Conservation (phyloP, 2,329 filamentous ascomycete genomes). For the Scorias spongiosa region DNA sequence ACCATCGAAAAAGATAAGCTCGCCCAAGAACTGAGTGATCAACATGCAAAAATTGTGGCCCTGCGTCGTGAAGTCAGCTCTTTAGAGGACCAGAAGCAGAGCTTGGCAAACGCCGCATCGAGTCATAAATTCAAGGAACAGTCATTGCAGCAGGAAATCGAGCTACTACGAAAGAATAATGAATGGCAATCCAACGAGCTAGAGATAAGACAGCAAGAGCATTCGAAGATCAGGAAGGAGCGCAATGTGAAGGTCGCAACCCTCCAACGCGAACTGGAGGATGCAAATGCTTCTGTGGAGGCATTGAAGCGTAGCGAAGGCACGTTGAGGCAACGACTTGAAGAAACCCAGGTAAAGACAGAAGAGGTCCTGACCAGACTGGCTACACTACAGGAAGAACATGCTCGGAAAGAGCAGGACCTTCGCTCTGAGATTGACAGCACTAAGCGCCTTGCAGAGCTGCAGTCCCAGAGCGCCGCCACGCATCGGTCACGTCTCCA, state of each 20-base stretch:
- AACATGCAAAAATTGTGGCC: slow-evolving; percentile 76
- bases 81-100: slow-evolving; percentile 72
- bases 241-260: slow-evolving; percentile 81
- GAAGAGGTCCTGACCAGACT: slow-evolving; percentile 71
- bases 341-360: slow-evolving; percentile 71
- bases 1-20: slow-evolving; percentile 73
- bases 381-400: slow-evolving; percentile 72
- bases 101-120: slow-evolving; percentile 62
- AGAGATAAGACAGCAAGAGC: slow-evolving; percentile 75
- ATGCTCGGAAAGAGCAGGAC: slow-evolving; percentile 66
- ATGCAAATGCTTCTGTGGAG: slow-evolving; percentile 62
- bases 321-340: slow-evolving; percentile 63
- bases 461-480: slow-evolving; percentile 61
- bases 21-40: slow-evolving; percentile 69
- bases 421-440: slow-evolving; percentile 78
- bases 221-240: slow-evolving; percentile 83
- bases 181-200: slow-evolving; percentile 90
- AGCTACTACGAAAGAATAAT: slow-evolving; percentile 73
- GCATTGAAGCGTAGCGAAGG: slow-evolving; percentile 66
- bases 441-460: slow-evolving; percentile 63
- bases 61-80: slow-evolving; percentile 67
- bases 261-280: slow-evolving; percentile 77
- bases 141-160: slow-evolving; percentile 76
- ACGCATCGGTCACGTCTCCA: slow-evolving; percentile 56
- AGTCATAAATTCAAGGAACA: slow-evolving; percentile 84